Conservation (phyloP, 768 basidiomycete genomes). For the Chalciporus piperatus region DNA sequence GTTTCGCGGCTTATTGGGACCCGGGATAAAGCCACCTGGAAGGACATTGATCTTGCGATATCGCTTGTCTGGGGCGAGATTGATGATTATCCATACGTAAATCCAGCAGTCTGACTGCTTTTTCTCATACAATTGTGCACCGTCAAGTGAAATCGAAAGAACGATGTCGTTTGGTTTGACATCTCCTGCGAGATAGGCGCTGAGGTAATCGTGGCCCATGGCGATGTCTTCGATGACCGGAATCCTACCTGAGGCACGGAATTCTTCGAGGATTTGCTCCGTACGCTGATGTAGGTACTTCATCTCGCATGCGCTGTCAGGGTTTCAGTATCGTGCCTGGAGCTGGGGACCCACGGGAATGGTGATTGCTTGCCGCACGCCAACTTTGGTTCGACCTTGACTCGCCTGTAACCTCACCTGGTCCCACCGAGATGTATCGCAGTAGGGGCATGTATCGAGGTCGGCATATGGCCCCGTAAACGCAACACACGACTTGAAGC, state of each 20-base stretch:
- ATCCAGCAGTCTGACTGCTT: constrained; percentile 36
- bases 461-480: too few species aligned
- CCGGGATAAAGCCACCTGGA: constrained; percentile 26
- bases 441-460: constrained; percentile 21
- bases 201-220: constrained; percentile 12
- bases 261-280: background rate
- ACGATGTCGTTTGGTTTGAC: too few species aligned
- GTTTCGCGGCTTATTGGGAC: background rate
- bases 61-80: too few species aligned
- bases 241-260: background rate
- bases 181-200: too few species aligned
- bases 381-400: constrained; percentile 1
- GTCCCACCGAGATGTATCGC: constrained; percentile 26
- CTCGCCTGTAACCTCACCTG: background rate
- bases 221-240: background rate
- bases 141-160: too few species aligned
- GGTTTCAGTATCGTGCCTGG: too few species aligned
- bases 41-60: constrained; percentile 32
- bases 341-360: too few species aligned
- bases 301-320: background rate
- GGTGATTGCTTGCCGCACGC: constrained; percentile 7
- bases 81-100: too few species aligned
- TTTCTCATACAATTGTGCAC: constrained; percentile 27
- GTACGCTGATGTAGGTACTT: constrained; percentile 1
- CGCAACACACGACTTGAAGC: constrained; percentile 25